Evolutionary conservation across 2,329 filamentous ascomycete species (phyloP).

Genomic region (Metarhizium album): DNA sequence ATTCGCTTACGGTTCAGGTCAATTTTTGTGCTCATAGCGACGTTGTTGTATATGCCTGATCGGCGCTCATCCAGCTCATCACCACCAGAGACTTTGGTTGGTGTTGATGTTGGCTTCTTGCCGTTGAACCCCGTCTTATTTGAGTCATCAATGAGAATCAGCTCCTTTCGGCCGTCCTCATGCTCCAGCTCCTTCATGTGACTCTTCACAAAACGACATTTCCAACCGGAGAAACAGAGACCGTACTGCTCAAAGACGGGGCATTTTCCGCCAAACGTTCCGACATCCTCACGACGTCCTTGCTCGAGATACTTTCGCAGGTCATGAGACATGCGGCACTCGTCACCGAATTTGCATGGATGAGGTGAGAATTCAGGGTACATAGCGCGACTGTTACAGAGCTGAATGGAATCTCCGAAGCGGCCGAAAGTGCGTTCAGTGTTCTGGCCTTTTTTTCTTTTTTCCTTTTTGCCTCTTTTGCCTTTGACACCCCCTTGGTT

Average conservation of each 20-base stretch:
- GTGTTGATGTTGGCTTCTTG: background rate
- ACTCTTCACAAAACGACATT: slow-evolving; percentile 80
- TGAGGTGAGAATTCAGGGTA: slow-evolving; percentile 72
- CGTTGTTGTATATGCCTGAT: slow-evolving; percentile 65
- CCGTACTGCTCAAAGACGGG: slow-evolving; percentile 71
- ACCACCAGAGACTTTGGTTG: slow-evolving; percentile 14
- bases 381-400: slow-evolving; percentile 66
- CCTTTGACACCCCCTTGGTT: slow-evolving; percentile 16
- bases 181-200: slow-evolving; percentile 73
- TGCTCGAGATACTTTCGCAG: slow-evolving; percentile 75
- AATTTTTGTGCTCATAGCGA: slow-evolving; percentile 59
- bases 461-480: slow-evolving; percentile 32
- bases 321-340: slow-evolving; percentile 75
- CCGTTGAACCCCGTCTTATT: slow-evolving; percentile 5
- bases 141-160: slow-evolving; percentile 51
- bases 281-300: slow-evolving; percentile 70
- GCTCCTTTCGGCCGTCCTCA: slow-evolving; percentile 72
- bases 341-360: slow-evolving; percentile 66
- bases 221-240: slow-evolving; percentile 78
- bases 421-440: slow-evolving; percentile 70
- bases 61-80: slow-evolving; percentile 33
- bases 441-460: slow-evolving; percentile 59
- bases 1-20: slow-evolving; percentile 63
- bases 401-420: slow-evolving; percentile 63
- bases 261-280: slow-evolving; percentile 66